Evolutionary conservation across 139 green algal species (phyloP).

Genomic region (Chlamydomonas incerta): DNA sequence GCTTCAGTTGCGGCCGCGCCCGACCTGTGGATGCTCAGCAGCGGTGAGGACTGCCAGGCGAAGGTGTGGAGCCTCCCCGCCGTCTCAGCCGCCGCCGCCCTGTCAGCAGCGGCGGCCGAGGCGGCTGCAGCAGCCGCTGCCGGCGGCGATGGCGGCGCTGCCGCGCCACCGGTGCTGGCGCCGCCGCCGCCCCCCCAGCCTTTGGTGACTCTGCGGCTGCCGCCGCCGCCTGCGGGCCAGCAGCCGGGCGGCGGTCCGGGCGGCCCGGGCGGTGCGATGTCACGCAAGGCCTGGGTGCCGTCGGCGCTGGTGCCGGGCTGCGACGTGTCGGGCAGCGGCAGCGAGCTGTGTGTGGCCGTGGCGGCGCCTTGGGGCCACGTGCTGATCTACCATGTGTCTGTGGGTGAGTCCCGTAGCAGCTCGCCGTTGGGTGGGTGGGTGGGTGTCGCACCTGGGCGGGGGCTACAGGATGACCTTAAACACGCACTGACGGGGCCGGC

Average conservation of each 20-base stretch:
- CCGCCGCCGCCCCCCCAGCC: neutral
- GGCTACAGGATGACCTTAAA: no score
- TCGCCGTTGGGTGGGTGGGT: no score
- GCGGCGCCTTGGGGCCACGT: constrained; percentile 29
- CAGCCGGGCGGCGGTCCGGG: neutral
- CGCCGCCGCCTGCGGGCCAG: neutral
- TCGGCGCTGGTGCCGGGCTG: constrained; percentile 31
- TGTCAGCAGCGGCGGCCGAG: neutral
- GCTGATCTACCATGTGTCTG: constrained; percentile 35
- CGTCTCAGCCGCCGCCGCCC: neutral
- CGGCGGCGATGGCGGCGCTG: neutral
- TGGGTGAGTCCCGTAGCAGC: no score
- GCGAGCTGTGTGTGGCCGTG: constrained; percentile 27
- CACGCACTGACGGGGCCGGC: no score
- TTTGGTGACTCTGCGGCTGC: neutral
- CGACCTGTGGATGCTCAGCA: constrained; percentile 30
- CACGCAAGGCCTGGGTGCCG: constrained; percentile 31
- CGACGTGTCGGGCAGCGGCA: neutral
- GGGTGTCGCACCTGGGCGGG: no score
- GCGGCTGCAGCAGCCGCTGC: neutral
- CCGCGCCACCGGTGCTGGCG: neutral
- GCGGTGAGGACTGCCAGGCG: constrained; percentile 22
- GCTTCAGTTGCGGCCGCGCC: neutral
- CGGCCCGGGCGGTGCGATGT: neutral
- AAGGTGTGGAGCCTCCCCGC: constrained; percentile 37